Evolutionary conservation across 73 alveolate genomes (phyloP), one percentile per base, ranked within the genome.

Genomic region (Paramecium caudatum): DNA sequence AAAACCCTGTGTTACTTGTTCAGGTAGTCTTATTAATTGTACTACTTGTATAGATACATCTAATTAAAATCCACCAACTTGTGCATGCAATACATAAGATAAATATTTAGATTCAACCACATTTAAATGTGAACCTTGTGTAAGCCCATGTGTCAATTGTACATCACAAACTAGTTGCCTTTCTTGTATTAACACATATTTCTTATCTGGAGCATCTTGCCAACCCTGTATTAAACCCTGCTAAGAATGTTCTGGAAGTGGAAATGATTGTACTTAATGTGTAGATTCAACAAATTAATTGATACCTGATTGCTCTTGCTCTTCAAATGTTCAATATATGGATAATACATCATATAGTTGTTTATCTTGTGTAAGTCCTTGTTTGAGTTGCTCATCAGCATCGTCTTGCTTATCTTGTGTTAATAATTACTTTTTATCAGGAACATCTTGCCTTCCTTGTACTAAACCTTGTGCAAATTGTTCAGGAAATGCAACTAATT

Each of bases 391-490:
- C 16, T 55, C 80, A 5, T 23, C 80, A 21, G 80, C 7, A 10
- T 10, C 16, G 30, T 17, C 30, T 13, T 68, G 84, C 61, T 9
- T n/a, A 2, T 32, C 61, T 13, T 32, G 84, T 36, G 19, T 68
- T 9, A 15, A 34, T 5, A 6, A 34, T 8, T 32, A 37, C 34
- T 32, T 68, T 68, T 34, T 68, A 32, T 32, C 30, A 17, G 84
- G 84, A 32, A 7, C 32, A 27, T 25, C 21, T 30, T 55, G 80
- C 23, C 23, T 55, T 12, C 80, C 80, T 9, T 55, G 80, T 55
- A 55, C 80, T 19, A 55, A 55, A 55, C 80, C 80, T 10, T 55
- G 80, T 55, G 45, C 4, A 0, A 55, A 3, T 27, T 55, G 80
- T 5, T 41, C 50, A 41, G 7, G 50, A 8, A 68, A 34, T 25